These are phyloP conservation scores for Malus sieversii DNA, from an alignment of 306 rosid species.

Conservation along the genomic window DNA sequence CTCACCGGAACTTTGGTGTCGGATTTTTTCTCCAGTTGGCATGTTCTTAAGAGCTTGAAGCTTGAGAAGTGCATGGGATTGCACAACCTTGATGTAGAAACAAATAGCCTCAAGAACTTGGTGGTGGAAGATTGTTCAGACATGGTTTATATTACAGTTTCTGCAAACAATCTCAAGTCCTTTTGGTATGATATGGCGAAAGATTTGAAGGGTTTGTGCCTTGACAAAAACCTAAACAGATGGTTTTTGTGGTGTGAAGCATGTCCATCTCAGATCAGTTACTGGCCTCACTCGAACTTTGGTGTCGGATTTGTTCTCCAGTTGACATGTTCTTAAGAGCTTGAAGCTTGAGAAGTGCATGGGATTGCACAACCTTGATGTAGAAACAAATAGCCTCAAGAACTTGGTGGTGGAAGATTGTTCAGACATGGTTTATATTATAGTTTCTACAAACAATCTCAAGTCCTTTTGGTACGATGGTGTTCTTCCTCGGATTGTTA, in stretches of 20 bases:
- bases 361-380: conserved; percentile 2
- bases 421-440: neutral
- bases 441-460: conserved; percentile 1
- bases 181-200: neutral
- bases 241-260: no score
- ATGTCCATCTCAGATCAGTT: no score
- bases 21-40: conserved; percentile 2
- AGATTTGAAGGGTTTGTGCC: no score
- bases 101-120: conserved; percentile 3
- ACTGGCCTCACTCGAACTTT: neutral
- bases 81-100: neutral
- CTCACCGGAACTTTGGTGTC: neutral
- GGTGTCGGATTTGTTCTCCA: conserved; percentile 6
- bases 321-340: conserved; percentile 9
- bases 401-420: conserved; percentile 18
- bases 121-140: conserved; percentile 13
- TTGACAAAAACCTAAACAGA: no score
- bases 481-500: conserved; percentile 6
- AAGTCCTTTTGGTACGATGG: conserved; percentile 4
- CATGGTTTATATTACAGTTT: neutral
- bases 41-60: conserved; percentile 13
- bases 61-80: conserved; percentile 13
- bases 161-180: conserved; percentile 3
- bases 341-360: conserved; percentile 16
- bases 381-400: neutral